phyloP scores from a whole-genome alignment of 2,329 filamentous ascomycete species.

The Fusarium albosuccineum region DNA sequence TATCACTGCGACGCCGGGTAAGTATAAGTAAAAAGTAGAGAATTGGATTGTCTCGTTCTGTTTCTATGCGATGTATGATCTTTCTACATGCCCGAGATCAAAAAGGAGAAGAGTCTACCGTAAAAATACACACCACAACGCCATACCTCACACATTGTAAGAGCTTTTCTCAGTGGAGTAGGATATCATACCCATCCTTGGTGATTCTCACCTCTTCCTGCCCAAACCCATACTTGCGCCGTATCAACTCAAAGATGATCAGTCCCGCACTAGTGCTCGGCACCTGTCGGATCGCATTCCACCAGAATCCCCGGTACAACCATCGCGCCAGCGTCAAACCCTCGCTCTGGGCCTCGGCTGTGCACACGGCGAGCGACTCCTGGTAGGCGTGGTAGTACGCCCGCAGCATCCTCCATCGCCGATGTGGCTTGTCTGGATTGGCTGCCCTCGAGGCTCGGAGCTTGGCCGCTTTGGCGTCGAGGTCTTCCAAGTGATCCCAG shows the following conservation, averaged over 20 bases:
- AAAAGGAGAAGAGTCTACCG: conserved; percentile 37
- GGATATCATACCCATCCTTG: conserved; percentile 78
- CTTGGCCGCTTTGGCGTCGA: conserved; percentile 71
- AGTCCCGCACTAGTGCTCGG: conserved; percentile 82
- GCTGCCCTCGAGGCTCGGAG: conserved; percentile 53
- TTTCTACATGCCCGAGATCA: conserved; percentile 13
- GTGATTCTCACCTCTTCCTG: conserved; percentile 73
- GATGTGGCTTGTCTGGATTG: conserved; percentile 50
- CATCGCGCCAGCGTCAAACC: conserved; percentile 70
- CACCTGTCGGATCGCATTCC: conserved; percentile 78
- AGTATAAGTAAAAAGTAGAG: no score
- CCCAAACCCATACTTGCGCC: conserved; percentile 77
- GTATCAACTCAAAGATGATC: conserved; percentile 82
- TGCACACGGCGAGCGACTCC: conserved; percentile 74
- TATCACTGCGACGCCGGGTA: not conserved
- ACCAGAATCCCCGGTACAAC: conserved; percentile 79
- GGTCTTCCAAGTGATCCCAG: conserved; percentile 78
- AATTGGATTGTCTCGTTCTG: not conserved
- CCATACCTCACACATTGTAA: conserved; percentile 10
- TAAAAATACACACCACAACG: conserved; percentile 19
- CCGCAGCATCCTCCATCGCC: conserved; percentile 67
- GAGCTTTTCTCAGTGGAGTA: conserved; percentile 59
- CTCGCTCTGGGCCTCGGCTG: conserved; percentile 66
- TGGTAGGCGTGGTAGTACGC: conserved; percentile 80
- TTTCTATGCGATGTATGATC: conserved; percentile 15